These are phyloP conservation scores for Fraxinus americana DNA, from an alignment of 257 asterid species.

Conservation along the genomic window DNA sequence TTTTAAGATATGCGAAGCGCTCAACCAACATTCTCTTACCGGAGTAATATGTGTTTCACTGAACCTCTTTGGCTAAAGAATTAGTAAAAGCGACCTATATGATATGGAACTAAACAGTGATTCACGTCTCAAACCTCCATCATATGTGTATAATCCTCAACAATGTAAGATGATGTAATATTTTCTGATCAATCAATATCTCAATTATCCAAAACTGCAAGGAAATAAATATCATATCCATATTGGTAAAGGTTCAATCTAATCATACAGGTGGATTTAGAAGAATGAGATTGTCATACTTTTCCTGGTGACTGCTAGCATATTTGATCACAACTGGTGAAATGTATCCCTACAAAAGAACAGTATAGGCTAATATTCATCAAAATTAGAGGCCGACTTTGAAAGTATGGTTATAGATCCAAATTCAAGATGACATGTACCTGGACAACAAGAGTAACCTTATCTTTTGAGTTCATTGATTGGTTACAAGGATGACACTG, in stretches of 20 bases:
- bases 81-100: too few species aligned
- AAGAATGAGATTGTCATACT: slow-evolving; percentile 68
- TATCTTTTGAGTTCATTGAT: slow-evolving; percentile 54
- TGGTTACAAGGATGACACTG: slow-evolving; percentile 66
- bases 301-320: slow-evolving; percentile 73
- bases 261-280: slow-evolving; percentile 83
- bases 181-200: not conserved
- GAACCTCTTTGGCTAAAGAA: too few species aligned
- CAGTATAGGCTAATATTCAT: slow-evolving; percentile 11
- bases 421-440: slow-evolving; percentile 38
- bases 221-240: not conserved
- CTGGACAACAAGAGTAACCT: slow-evolving; percentile 83
- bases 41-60: too few species aligned
- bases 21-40: too few species aligned
- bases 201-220: not conserved
- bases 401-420: not conserved
- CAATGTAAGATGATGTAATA: slow-evolving; percentile 1
- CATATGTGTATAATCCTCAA: not conserved
- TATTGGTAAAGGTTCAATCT: not conserved
- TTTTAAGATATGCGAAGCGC: too few species aligned
- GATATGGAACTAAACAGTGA: too few species aligned
- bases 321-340: slow-evolving; percentile 77
- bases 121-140: too few species aligned
- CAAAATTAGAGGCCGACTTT: slow-evolving; percentile 7
- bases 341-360: slow-evolving; percentile 69